Conservation (phyloP, 345 rosid genomes). For the Firmiana major region DNA sequence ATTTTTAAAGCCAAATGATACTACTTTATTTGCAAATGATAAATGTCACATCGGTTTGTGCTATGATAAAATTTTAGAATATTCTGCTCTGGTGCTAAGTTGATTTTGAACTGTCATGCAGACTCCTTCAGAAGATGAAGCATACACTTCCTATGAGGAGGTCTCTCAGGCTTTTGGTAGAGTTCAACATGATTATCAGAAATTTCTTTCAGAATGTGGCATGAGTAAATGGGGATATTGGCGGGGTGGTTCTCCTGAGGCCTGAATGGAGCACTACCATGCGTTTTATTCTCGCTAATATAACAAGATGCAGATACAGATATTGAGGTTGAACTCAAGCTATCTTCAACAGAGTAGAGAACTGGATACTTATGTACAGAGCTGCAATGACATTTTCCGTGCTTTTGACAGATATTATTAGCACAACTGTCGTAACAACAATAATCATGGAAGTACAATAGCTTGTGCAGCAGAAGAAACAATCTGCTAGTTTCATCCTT, state of each 20-base stretch:
- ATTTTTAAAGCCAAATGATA: background rate
- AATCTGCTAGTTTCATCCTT: no score
- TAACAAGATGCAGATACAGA: background rate
- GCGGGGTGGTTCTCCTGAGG: background rate
- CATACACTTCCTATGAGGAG: background rate
- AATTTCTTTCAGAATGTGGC: conserved; percentile 14
- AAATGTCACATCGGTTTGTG: background rate
- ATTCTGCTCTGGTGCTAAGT: background rate
- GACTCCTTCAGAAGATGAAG: conserved; percentile 4
- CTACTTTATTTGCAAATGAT: no score
- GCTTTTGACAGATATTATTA: background rate
- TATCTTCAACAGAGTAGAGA: background rate
- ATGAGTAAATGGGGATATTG: conserved; percentile 6
- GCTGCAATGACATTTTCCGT: background rate
- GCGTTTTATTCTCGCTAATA: background rate
- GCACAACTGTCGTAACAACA: background rate
- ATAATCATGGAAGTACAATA: background rate
- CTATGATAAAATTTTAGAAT: background rate
- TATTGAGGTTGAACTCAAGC: background rate
- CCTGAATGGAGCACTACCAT: background rate
- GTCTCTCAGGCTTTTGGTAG: background rate
- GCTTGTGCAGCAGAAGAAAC: no score
- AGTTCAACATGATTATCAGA: conserved; percentile 10
- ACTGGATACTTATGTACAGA: background rate
- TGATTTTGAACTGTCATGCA: background rate